These are phyloP conservation scores for Amaranthus cruentus DNA, from an alignment of 148 eudicot genomes.

Conservation along the genomic window DNA sequence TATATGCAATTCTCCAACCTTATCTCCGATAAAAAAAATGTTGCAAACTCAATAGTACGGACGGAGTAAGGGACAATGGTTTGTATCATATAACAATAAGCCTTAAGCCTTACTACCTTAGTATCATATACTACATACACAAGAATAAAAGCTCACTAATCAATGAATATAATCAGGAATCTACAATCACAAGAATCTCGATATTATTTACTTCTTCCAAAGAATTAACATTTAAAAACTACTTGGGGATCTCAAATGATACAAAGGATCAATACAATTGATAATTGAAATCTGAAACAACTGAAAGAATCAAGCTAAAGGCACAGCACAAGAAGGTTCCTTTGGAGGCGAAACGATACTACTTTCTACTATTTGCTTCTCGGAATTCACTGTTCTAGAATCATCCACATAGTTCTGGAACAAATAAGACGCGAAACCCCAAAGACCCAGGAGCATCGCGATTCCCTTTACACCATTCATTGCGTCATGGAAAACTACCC, in stretches of 20 bases:
- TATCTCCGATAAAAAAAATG: too few species aligned
- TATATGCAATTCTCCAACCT: too few species aligned
- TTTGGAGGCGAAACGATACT: background rate
- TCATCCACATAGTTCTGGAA: constrained; percentile 36
- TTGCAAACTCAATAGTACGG: too few species aligned
- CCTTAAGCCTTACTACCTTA: too few species aligned
- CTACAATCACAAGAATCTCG: constrained; percentile 16
- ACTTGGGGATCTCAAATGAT: too few species aligned
- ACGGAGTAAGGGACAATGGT: too few species aligned
- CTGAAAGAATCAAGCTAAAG: constrained; percentile 10
- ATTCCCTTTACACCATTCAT: constrained; percentile 38
- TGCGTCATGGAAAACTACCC: constrained; percentile 33
- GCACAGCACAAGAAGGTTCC: constrained; percentile 18
- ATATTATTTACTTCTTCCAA: background rate
- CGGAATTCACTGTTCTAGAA: constrained; percentile 1
- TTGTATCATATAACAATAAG: too few species aligned
- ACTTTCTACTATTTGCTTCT: constrained; percentile 7
- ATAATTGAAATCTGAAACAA: background rate
- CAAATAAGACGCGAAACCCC: constrained; percentile 41
- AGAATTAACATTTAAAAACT: background rate
- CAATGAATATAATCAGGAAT: constrained; percentile 9
- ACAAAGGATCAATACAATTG: too few species aligned
- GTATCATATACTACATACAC: too few species aligned
- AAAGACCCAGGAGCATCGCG: constrained; percentile 33
- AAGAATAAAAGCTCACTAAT: too few species aligned